Evolutionary conservation across 768 basidiomycete genomes (phyloP).

Genomic region (Crassisporium funariophilum): DNA sequence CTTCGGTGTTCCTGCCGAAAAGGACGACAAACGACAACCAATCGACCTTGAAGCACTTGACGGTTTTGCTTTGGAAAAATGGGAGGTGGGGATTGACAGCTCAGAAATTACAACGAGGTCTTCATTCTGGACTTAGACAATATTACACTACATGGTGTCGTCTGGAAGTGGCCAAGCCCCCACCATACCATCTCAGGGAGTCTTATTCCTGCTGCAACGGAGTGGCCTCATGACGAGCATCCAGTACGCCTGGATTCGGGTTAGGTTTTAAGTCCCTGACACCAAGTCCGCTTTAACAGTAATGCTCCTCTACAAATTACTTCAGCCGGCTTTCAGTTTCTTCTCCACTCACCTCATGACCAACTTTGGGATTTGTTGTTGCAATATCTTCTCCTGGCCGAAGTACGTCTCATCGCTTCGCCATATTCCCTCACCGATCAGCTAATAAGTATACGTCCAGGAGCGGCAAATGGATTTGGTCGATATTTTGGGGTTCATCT

Average conservation of each 20-base stretch:
- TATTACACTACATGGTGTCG: slow-evolving; percentile 97
- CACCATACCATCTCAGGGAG: slow-evolving; percentile 77
- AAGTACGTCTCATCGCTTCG: slow-evolving; percentile 48
- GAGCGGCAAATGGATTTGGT: slow-evolving; percentile 91
- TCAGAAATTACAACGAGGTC: no score
- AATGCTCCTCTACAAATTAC: slow-evolving; percentile 78
- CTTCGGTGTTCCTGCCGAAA: slow-evolving; percentile 78
- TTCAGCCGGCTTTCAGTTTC: slow-evolving; percentile 93
- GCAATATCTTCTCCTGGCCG: slow-evolving; percentile 85
- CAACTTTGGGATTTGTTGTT: slow-evolving; percentile 95
- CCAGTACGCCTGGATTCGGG: slow-evolving; percentile 48
- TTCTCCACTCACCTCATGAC: slow-evolving; percentile 90
- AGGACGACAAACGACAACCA: slow-evolving; percentile 60
- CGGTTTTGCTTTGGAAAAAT: slow-evolving; percentile 80
- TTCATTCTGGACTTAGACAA: no score
- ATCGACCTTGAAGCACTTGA: slow-evolving; percentile 67
- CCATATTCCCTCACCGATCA: slow-evolving; percentile 14
- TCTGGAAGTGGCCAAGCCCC: slow-evolving; percentile 80
- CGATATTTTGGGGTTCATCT: slow-evolving; percentile 90
- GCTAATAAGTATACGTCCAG: slow-evolving; percentile 38
- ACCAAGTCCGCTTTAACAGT: slow-evolving; percentile 31
- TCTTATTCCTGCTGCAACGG: slow-evolving; percentile 78
- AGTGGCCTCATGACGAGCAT: slow-evolving; percentile 84
- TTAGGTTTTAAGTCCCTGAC: slow-evolving; percentile 16
- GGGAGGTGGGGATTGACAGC: slow-evolving; percentile 72